Evolutionary conservation across 2,329 filamentous ascomycete genomes (phyloP), one percentile per base, ranked within the genome.

Genomic region (Botrytis hyacinthi): DNA sequence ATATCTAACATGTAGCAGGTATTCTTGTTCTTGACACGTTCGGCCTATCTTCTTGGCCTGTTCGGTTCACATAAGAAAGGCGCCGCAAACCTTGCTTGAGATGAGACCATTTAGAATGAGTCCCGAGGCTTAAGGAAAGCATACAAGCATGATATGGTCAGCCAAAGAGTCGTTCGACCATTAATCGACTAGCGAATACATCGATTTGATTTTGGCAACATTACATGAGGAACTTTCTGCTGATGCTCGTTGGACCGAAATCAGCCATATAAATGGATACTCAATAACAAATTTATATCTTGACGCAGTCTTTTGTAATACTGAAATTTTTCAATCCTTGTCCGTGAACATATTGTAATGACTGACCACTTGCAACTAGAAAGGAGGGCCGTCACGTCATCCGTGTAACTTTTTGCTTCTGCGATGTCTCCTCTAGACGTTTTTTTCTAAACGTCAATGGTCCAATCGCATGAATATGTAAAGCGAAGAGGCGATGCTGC

Each of bases 1-100:
- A 22, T 29, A 18, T 26, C 70, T 71, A 42, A 72, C 46, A 67
- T 71, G 10, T 62, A 44, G 32, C 32, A 88, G 87, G 74, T 82
- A 0, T 87, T 88, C 71, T 82, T 92, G 44, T 89, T 89, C 72
- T 71, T 86, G 40, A 87, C 87, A 73, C 85, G 90, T 61, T 83
- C 86, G 29, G 82, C 85, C 26, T 92, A 91, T 80, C 82, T 92
- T 9, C 73, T 85, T 26, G 91, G 90, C 0, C 54, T 86, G 2
- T 91, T 92, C 82, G 90, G 89, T 4, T 82, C 84, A 8, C 84
- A 86, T 70, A 68, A 46, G 22, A 46, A 73, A 37, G 42, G 32
- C 20, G 2, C 35, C 7, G 16, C 62, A 26, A 65, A 65, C 10
- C 42, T 71, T 51, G 59, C 54, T 26, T 65, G 44, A 71, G 69